These are phyloP conservation scores for Hortaea sp. DNA, from an alignment of 2,329 filamentous ascomycete genomes.

Conservation along the genomic window DNA sequence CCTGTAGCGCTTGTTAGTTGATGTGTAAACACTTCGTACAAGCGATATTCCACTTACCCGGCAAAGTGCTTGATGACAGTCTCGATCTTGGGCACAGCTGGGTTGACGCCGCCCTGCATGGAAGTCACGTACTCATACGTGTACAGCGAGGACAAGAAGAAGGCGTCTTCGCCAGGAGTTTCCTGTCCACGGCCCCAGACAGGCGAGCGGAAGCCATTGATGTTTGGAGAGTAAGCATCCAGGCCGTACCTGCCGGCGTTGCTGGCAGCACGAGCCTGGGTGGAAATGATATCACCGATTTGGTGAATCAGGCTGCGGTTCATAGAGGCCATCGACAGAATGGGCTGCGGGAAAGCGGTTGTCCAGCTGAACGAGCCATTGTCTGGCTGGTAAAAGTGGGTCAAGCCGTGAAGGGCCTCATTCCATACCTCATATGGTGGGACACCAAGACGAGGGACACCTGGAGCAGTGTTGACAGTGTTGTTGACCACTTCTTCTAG, in stretches of 20 bases:
- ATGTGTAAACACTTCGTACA: neutral
- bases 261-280: slow-evolving; percentile 53
- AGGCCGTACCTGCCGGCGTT: slow-evolving; percentile 38
- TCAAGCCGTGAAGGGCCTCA: slow-evolving; percentile 45
- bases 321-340: slow-evolving; percentile 50
- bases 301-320: slow-evolving; percentile 50
- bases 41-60: neutral
- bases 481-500: slow-evolving; percentile 45
- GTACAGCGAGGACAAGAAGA: slow-evolving; percentile 12
- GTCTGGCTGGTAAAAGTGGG: slow-evolving; percentile 18
- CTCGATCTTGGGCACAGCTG: slow-evolving; percentile 23
- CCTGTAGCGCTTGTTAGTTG: no score
- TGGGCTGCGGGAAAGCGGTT: slow-evolving; percentile 55
- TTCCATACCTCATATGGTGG: slow-evolving; percentile 49
- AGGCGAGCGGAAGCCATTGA: slow-evolving; percentile 51
- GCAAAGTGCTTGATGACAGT: slow-evolving; percentile 34
- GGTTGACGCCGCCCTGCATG: slow-evolving; percentile 19
- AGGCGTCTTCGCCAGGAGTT: slow-evolving; percentile 30
- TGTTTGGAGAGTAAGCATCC: slow-evolving; percentile 55
- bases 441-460: slow-evolving; percentile 45
- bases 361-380: slow-evolving; percentile 40
- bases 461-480: slow-evolving; percentile 36
- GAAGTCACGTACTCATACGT: slow-evolving; percentile 18
- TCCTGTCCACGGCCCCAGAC: slow-evolving; percentile 18
- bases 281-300: slow-evolving; percentile 44